These are phyloP conservation scores for Leishmania tropica DNA, from an alignment of 208 protist genomes.

Conservation along the genomic window DNA sequence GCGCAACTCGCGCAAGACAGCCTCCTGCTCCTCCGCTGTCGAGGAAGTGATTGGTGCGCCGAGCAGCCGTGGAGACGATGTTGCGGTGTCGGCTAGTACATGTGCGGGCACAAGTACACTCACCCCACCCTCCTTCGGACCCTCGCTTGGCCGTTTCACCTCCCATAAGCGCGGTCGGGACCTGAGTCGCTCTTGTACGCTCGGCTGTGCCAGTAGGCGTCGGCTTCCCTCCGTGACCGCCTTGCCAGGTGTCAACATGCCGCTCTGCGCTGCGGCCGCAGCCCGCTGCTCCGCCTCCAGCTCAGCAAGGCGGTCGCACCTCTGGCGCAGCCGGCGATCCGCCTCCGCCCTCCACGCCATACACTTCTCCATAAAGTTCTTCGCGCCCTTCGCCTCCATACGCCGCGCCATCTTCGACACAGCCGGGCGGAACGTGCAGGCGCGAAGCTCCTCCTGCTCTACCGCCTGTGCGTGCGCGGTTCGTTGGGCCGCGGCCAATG, in stretches of 20 bases:
- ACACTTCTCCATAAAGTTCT: constrained; percentile 64
- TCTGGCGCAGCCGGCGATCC: constrained; percentile 32
- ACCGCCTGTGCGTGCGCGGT: constrained; percentile 19
- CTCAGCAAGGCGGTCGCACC: constrained; percentile 36
- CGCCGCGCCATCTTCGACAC: constrained; percentile 36
- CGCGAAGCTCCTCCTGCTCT: constrained; percentile 31
- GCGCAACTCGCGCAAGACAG: constrained; percentile 25
- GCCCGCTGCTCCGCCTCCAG: constrained; percentile 20
- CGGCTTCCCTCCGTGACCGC: constrained; percentile 27
- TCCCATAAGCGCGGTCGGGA: constrained; percentile 36
- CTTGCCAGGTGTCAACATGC: constrained; percentile 7
- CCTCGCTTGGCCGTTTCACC: constrained; percentile 3
- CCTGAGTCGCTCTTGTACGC: constrained; percentile 28
- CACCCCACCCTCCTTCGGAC: background rate
- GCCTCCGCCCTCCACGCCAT: constrained; percentile 57
- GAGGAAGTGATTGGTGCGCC: constrained; percentile 33
- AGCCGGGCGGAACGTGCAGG: constrained; percentile 58
- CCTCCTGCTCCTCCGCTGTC: constrained; percentile 27
- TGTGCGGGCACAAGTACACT: background rate
- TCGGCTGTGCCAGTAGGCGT: constrained; percentile 21
- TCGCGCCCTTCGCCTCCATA: constrained; percentile 40
- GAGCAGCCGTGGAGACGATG: background rate
- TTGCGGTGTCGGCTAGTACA: background rate
- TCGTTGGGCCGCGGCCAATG: constrained; percentile 7
- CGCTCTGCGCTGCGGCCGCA: constrained; percentile 19